These are phyloP conservation scores for Cryptococcus depauperatus DNA, from an alignment of 1,284 basidiomycete species.

Conservation along the genomic window DNA sequence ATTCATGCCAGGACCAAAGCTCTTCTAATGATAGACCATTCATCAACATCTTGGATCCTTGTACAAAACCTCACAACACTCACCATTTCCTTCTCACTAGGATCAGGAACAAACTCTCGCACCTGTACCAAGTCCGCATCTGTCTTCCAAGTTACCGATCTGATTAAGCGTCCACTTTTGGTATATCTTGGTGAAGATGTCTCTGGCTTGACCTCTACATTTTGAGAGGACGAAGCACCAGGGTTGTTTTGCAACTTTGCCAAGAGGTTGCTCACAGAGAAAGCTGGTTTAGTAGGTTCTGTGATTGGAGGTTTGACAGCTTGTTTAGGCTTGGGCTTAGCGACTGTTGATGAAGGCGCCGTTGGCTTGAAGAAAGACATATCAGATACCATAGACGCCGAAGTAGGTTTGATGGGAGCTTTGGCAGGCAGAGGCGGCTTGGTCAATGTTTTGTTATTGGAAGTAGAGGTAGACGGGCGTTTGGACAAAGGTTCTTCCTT, in stretches of 20 bases:
- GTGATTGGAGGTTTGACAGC: constrained; percentile 17
- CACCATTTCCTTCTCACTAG: constrained; percentile 25
- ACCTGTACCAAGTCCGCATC: constrained; percentile 24
- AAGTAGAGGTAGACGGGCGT: constrained; percentile 2
- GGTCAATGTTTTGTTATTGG: not conserved
- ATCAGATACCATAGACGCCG: constrained; percentile 11
- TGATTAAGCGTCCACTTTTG: constrained; percentile 24
- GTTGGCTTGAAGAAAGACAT: constrained; percentile 38
- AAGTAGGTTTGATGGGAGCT: not conserved
- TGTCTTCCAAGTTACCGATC: constrained; percentile 27
- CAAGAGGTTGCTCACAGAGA: not conserved
- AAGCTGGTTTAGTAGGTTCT: not conserved
- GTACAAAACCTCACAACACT: not conserved
- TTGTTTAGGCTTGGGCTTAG: constrained; percentile 20
- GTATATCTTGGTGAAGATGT: constrained; percentile 4
- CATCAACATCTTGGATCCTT: not conserved
- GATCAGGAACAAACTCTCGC: constrained; percentile 24
- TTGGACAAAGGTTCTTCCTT: constrained; percentile 1
- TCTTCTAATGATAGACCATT: constrained; percentile 2
- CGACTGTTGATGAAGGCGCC: constrained; percentile 8
- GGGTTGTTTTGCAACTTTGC: not conserved
- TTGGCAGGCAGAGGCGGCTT: constrained; percentile 1
- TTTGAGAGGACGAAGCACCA: not conserved
- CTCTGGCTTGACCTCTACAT: constrained; percentile 8
- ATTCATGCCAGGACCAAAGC: constrained; percentile 21